These are phyloP conservation scores for Lasiosphaeria miniovina DNA, from an alignment of 495 filamentous ascomycete species.

Conservation along the genomic window DNA sequence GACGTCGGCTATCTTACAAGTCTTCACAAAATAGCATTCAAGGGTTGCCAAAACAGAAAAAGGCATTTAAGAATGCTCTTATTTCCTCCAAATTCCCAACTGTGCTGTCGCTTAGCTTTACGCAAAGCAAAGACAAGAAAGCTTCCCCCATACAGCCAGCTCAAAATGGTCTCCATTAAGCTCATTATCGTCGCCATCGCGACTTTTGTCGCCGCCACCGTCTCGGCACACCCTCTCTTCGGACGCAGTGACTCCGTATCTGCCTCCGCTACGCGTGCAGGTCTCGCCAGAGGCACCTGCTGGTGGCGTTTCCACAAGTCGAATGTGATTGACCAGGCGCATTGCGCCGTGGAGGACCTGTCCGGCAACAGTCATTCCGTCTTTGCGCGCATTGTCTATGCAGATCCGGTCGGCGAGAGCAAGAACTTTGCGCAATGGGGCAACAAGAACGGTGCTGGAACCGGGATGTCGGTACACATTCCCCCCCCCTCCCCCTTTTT, in stretches of 20 bases:
- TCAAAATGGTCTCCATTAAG: not conserved
- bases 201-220: not conserved
- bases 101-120: not conserved
- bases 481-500: too few species aligned
- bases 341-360: not conserved
- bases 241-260: not conserved
- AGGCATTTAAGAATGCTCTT: not conserved
- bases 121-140: not conserved
- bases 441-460: not conserved
- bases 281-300: not conserved
- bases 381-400: not conserved
- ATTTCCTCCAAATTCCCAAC: not conserved
- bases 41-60: not conserved
- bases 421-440: not conserved
- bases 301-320: not conserved
- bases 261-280: not conserved
- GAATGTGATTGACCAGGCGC: not conserved
- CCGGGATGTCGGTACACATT: not conserved
- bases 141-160: not conserved
- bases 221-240: not conserved
- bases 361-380: not conserved
- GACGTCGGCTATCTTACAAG: not conserved
- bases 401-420: not conserved
- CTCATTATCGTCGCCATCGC: not conserved
- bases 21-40: not conserved